Percentiles rank a stretch among this genome's conserved stretches.
phyloP scores from a whole-genome alignment of 345 rosid species.

The Citrus hindsii region DNA sequence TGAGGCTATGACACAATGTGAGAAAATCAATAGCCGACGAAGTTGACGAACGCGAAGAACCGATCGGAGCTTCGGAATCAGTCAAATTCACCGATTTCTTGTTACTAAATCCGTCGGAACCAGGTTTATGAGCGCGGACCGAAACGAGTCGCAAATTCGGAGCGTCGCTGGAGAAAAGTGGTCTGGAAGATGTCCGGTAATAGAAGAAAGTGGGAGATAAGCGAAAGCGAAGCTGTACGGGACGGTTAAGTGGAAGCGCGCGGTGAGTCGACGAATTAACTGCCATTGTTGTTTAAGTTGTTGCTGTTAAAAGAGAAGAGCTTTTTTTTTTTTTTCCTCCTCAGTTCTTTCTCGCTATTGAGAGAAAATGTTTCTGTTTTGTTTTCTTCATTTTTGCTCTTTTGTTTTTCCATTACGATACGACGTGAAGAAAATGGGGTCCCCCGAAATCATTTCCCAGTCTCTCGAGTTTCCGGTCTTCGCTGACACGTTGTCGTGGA shows the following conservation, averaged over 20 bases:
- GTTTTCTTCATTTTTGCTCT: not conserved
- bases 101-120: slow-evolving; percentile 30
- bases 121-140: slow-evolving; percentile 41
- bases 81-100: slow-evolving; percentile 17
- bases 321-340: not conserved
- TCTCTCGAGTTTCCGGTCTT: not conserved
- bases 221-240: slow-evolving; percentile 29
- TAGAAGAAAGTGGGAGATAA: slow-evolving; percentile 25
- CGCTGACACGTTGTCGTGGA: not conserved
- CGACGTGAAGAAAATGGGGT: not conserved
- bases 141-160: slow-evolving; percentile 35
- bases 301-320: not conserved
- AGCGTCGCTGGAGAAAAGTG: slow-evolving; percentile 24
- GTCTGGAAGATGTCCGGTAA: slow-evolving; percentile 17
- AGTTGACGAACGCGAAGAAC: slow-evolving; percentile 33
- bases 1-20: slow-evolving; percentile 78
- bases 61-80: slow-evolving; percentile 21
- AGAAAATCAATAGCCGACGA: slow-evolving; percentile 80
- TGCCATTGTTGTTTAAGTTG: slow-evolving; percentile 33
- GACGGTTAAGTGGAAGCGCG: slow-evolving; percentile 31
- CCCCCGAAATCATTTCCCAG: not conserved
- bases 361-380: not conserved
- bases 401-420: not conserved
- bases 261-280: slow-evolving; percentile 34
- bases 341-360: not conserved